phyloP scores from a whole-genome alignment of 768 basidiomycete species.

The Rhizopogon roseolus region DNA sequence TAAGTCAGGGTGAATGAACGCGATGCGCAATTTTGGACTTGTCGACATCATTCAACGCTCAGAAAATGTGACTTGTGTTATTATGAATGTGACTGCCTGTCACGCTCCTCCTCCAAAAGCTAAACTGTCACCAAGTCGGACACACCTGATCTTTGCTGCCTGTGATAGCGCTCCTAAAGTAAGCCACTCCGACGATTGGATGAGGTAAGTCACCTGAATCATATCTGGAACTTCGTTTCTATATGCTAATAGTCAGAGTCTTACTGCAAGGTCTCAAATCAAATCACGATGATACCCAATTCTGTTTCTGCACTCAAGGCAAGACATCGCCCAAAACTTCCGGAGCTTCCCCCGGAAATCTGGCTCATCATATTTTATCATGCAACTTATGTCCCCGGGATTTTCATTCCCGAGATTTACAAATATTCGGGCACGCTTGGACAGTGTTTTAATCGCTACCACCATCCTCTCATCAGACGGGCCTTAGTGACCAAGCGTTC shows the following conservation, averaged over 20 bases:
- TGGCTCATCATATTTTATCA: conserved; percentile 19
- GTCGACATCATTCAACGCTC: background rate
- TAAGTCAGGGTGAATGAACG: conserved; percentile 91
- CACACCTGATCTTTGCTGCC: too few species aligned
- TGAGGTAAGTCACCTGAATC: too few species aligned
- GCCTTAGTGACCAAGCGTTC: conserved; percentile 21
- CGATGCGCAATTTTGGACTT: conserved; percentile 43
- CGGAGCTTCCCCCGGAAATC: conserved; percentile 17
- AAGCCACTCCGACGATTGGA: too few species aligned
- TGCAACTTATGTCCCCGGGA: conserved; percentile 14
- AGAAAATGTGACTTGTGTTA: background rate
- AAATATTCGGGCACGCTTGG: conserved; percentile 9
- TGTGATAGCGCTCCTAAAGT: too few species aligned
- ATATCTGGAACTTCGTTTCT: background rate
- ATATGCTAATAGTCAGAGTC: background rate
- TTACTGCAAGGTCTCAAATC: background rate
- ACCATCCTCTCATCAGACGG: conserved; percentile 5
- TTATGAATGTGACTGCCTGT: background rate
- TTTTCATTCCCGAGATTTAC: conserved; percentile 20
- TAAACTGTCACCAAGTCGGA: too few species aligned
- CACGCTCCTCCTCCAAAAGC: background rate
- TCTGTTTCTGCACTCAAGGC: background rate
- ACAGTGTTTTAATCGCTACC: background rate
- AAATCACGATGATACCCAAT: background rate
- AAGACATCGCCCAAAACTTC: background rate